A percentile compares a stretch with the other conserved stretches of the same genome.
These are phyloP conservation scores for Nephelium lappaceum DNA, from an alignment of 345 rosid species.

Conservation along the genomic window DNA sequence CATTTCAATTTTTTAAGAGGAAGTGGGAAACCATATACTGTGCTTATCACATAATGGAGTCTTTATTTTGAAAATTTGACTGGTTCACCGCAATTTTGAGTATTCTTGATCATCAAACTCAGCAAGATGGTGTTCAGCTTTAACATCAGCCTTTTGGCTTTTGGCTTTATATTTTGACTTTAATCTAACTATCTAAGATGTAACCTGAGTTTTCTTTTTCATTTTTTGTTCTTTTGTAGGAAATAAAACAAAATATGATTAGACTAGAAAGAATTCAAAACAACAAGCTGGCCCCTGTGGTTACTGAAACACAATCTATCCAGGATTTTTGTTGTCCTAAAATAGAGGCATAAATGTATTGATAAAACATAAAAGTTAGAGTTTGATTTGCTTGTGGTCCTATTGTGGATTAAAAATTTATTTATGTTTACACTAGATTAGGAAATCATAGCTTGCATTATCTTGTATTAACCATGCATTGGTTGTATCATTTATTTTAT, in stretches of 20 bases:
- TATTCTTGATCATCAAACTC: not conserved
- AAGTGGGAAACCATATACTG: not conserved
- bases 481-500: not conserved
- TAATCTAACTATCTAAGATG: not conserved
- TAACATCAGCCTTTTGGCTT: not conserved
- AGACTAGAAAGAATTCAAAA: not conserved
- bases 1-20: not conserved
- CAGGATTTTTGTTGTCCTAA: slow-evolving; percentile 5
- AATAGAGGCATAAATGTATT: not conserved
- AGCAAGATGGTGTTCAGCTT: not conserved
- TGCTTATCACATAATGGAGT: not conserved
- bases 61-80: slow-evolving; percentile 3
- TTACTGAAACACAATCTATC: not conserved
- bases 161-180: not conserved
- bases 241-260: no score
- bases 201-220: not conserved
- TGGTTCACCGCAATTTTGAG: not conserved
- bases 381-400: not conserved
- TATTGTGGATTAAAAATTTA: not conserved
- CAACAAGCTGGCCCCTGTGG: not conserved
- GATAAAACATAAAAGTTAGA: not conserved
- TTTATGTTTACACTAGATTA: not conserved
- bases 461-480: not conserved
- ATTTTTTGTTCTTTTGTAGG: no score
- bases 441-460: not conserved